Evolutionary conservation across 2,329 filamentous ascomycete species (phyloP).

Genomic region (Stachybotrys elegans): DNA sequence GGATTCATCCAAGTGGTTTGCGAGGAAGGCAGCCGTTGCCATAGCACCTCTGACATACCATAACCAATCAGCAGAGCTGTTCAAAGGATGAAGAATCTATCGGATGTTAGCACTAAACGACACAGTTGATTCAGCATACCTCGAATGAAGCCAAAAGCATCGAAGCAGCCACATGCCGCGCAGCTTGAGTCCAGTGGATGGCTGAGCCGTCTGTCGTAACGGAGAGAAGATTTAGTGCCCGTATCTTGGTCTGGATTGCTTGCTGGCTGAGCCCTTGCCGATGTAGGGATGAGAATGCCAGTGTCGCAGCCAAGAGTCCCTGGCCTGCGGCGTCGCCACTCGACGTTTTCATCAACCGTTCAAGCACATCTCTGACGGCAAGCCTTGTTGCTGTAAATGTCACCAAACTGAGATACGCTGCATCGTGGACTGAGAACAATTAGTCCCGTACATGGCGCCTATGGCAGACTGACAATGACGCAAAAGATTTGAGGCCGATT

Average conservation of each 20-base stretch:
- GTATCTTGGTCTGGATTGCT: slow-evolving; percentile 11
- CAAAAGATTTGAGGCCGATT: background rate
- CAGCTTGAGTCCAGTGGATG: slow-evolving; percentile 2
- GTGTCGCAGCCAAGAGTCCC: slow-evolving; percentile 12
- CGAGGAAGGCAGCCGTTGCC: slow-evolving; percentile 8
- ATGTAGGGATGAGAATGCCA: slow-evolving; percentile 13
- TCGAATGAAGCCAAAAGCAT: slow-evolving; percentile 16
- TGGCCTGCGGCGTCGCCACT: background rate
- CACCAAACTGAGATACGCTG: slow-evolving; percentile 9
- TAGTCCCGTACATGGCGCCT: background rate
- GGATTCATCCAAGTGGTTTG: background rate
- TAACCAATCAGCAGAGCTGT: slow-evolving; percentile 15
- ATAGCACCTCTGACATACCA: slow-evolving; percentile 13
- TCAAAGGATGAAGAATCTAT: slow-evolving; percentile 10
- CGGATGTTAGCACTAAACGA: background rate
- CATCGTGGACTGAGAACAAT: slow-evolving; percentile 6
- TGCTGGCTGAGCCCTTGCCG: slow-evolving; percentile 4
- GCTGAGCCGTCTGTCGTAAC: background rate
- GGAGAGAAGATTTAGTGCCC: slow-evolving; percentile 9
- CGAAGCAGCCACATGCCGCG: slow-evolving; percentile 13
- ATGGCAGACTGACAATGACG: slow-evolving; percentile 11
- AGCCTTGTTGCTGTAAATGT: slow-evolving; percentile 5
- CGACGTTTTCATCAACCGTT: slow-evolving; percentile 6
- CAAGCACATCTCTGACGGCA: slow-evolving; percentile 10
- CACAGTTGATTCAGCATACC: slow-evolving; percentile 6